A percentile compares a stretch with the other conserved stretches of the same genome.
phyloP scores from a whole-genome alignment of 441 rosid genomes.

The Corymbia calophylla region DNA sequence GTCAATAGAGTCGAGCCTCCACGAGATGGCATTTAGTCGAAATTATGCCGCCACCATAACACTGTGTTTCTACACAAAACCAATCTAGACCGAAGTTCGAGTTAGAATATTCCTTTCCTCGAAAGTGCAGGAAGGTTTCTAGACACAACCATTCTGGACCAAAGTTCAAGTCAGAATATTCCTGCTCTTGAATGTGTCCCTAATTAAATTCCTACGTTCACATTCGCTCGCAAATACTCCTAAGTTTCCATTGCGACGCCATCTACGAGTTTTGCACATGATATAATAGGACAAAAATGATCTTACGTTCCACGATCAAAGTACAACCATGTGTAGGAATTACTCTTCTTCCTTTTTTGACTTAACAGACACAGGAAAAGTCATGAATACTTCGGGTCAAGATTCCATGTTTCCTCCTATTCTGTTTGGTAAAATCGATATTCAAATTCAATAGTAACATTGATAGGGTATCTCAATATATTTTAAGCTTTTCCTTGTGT shows the following conservation, averaged over 20 bases:
- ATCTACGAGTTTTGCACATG: background rate
- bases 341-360: background rate
- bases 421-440: background rate
- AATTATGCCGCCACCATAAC: background rate
- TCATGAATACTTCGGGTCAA: background rate
- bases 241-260: background rate
- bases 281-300: background rate
- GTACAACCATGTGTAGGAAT: fast-evolving
- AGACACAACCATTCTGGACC: background rate
- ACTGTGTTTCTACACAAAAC: background rate
- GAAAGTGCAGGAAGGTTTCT: background rate
- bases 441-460: background rate
- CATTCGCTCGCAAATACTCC: background rate
- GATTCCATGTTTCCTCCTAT: background rate
- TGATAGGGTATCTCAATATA: background rate
- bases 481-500: background rate
- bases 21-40: background rate
- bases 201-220: background rate
- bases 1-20: background rate
- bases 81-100: background rate
- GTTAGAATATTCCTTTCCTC: background rate
- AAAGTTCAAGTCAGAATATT: background rate
- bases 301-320: background rate
- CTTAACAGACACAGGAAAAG: background rate
- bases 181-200: background rate